Percentiles rank a stretch among this genome's conserved stretches.
These are phyloP conservation scores for Aspergillus panamensis DNA, from an alignment of 495 filamentous ascomycete genomes.

Conservation along the genomic window DNA sequence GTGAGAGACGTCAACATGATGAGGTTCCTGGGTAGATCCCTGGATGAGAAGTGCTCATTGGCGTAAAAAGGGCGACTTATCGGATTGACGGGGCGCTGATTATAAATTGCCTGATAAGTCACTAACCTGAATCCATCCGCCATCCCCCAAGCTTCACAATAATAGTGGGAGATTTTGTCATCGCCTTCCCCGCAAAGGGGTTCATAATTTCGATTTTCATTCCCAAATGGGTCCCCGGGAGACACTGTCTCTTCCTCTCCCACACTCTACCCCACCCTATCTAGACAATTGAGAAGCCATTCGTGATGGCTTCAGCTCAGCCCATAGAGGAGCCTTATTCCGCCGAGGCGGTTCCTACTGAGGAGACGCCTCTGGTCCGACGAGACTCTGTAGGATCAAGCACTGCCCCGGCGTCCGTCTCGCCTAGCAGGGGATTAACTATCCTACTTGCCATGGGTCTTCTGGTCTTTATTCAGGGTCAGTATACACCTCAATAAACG, in stretches of 20 bases:
- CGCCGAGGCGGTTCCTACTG: background rate
- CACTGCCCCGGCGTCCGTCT: conserved; percentile 5
- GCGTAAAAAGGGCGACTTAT: background rate
- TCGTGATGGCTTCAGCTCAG: conserved; percentile 6
- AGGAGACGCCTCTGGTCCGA: conserved; percentile 13
- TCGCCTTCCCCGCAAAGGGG: background rate
- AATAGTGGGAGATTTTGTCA: background rate
- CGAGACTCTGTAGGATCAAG: conserved; percentile 2
- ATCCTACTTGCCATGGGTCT: conserved; percentile 18
- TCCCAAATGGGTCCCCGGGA: conserved; percentile 3
- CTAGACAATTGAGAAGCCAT: background rate
- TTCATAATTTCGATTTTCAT: background rate
- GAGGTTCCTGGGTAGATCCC: background rate
- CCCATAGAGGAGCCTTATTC: conserved; percentile 2
- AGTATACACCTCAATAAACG: background rate
- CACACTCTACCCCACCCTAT: no score
- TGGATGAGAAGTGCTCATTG: background rate
- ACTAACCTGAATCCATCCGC: background rate
- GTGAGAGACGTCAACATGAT: background rate
- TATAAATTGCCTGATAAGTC: background rate
- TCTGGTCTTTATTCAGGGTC: conserved; percentile 22
- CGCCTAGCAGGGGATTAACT: conserved; percentile 11
- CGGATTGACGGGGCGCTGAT: background rate
- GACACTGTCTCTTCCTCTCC: background rate
- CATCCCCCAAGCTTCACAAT: background rate